phyloP scores from a whole-genome alignment of 1,139 yeast genomes.

The Nakaseomyces kungkrabaensis region DNA sequence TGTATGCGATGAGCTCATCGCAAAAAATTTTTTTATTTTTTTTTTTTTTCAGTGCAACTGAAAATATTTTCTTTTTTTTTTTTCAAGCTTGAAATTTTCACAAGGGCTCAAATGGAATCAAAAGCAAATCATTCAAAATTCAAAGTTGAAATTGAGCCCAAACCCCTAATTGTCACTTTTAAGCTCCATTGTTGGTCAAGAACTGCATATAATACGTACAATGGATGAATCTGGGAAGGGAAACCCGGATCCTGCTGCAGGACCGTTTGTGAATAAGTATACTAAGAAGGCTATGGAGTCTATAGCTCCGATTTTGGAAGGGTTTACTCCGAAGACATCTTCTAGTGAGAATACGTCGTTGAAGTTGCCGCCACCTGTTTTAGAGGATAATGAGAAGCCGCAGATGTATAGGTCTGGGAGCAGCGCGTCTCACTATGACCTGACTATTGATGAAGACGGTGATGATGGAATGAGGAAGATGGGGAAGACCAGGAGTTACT shows the following conservation, averaged over 20 bases:
- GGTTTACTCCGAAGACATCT: constrained; percentile 62
- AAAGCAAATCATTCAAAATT: too few relatives aligned
- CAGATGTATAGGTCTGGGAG: constrained; percentile 6
- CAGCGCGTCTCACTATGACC: background rate
- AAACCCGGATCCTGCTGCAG: constrained; percentile 27
- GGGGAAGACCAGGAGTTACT: background rate
- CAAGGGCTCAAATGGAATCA: too few relatives aligned
- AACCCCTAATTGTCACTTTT: too few relatives aligned
- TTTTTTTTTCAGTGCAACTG: background rate
- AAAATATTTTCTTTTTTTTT: too few relatives aligned
- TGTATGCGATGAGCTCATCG: constrained; percentile 1
- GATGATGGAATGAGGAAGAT: constrained; percentile 15
- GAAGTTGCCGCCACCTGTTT: constrained; percentile 30
- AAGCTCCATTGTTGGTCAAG: too few relatives aligned
- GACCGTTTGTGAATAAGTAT: constrained; percentile 24
- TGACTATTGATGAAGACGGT: constrained; percentile 14
- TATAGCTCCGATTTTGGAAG: constrained; percentile 66
- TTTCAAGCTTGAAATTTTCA: too few relatives aligned
- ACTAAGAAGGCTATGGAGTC: constrained; percentile 58
- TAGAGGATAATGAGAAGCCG: constrained; percentile 1
- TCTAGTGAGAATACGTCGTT: constrained; percentile 42
- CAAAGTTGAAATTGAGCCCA: too few relatives aligned
- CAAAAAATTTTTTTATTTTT: background rate
- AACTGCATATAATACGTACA: background rate
- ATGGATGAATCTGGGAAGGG: constrained; percentile 4